Conservation (phyloP, 225 moss, liverwort and hornwort species). For the Climacium dendroides region DNA sequence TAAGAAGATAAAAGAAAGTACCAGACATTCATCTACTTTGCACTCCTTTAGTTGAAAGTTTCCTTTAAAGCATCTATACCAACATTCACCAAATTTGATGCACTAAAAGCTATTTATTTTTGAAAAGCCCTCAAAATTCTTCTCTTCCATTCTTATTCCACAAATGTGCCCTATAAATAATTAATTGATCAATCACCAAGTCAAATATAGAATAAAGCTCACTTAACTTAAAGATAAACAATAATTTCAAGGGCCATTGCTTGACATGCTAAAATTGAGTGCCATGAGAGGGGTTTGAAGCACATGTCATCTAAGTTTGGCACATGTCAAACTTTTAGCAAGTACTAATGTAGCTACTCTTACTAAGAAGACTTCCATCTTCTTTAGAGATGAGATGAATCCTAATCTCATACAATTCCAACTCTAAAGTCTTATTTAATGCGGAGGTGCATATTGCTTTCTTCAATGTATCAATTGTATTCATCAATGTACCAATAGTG, state of each 20-base stretch:
- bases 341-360: fast-evolving
- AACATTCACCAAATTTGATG: not conserved
- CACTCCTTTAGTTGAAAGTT: fast-evolving
- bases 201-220: not conserved
- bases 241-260: not conserved
- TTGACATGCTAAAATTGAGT: not conserved
- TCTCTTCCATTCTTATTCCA: fast-evolving
- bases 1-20: not conserved
- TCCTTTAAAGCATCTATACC: not conserved
- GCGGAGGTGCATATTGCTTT: fast-evolving
- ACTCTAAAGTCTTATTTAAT: not conserved
- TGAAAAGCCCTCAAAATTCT: not conserved
- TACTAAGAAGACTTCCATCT: not conserved
- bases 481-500: not conserved
- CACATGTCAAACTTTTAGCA: too few relatives aligned
- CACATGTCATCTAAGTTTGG: not conserved
- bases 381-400: not conserved
- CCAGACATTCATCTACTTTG: not conserved
- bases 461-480: not conserved
- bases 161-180: not conserved
- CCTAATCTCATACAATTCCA: not conserved
- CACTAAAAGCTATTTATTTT: not conserved
- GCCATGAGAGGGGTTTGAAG: not conserved
- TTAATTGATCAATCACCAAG: not conserved
- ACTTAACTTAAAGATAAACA: not conserved